Evolutionary conservation across 306 rosid species (phyloP), one percentile per base, ranked within the genome.

Genomic region (Cyclanthera cordifolia): DNA sequence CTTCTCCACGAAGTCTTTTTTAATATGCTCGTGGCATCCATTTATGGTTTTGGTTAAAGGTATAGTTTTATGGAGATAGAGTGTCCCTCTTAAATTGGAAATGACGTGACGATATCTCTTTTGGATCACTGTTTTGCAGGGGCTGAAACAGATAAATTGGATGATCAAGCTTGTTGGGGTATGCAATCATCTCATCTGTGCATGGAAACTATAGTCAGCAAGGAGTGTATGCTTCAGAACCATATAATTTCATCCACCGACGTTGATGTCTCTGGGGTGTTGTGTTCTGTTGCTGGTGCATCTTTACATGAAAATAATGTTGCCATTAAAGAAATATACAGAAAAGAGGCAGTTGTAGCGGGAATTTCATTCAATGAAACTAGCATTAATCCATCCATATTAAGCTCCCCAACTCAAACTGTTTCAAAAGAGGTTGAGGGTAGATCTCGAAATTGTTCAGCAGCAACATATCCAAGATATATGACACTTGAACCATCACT

Each of bases 401-500:
- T 77, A 16, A 57, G 69, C 72, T 68, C 82, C 52, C 71, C 87
- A 67, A 50, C 72, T 64, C 85, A 75, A 41, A 78, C 81, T 46
- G 86, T 78, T 67, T 47, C 58, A 53, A 75, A 84, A 69, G 81
- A 75, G 71, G 73, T 75, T 58, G 82, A 73, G 59, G 76, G 67
- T 37, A 74, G 53, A 76, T 64, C 71, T 71, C 91, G 73, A 73
- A 83, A 71, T 72, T 79, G 47, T 67, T 61, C 85, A 39, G 74
- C 82, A 52, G 73, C 69, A 66, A 81, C 67, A 49, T 67, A 84
- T 79, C 94, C 90, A 19, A 78, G 79, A 75, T 93, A 90, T 71
- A 60, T 90, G 75, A 83, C 70, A 76, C 88, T 93, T 58, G 96
- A 93, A 78, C 99, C 99, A 13, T 87, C 96, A 72, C 95, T 93